A percentile compares a stretch with the other conserved stretches of the same genome.
These are phyloP conservation scores for Encephalitozoon romaleae DNA, from an alignment of 371 early-diverging fungal genomes.

Conservation along the genomic window DNA sequence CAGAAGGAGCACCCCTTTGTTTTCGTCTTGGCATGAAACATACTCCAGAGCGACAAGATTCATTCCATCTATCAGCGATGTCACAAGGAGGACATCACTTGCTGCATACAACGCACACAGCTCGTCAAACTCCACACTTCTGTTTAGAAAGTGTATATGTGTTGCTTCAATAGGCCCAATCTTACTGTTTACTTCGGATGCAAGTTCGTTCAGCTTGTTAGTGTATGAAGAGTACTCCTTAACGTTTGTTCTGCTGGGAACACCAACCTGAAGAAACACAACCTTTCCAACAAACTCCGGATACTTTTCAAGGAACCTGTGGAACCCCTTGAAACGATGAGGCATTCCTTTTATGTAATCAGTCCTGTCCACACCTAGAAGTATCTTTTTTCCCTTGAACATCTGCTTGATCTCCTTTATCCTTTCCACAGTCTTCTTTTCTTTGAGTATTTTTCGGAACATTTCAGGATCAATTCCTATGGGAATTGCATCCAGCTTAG, in stretches of 20 bases:
- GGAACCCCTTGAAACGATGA: constrained; percentile 86
- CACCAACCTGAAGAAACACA: constrained; percentile 83
- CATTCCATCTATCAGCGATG: constrained; percentile 98
- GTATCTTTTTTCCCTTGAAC: constrained; percentile 77
- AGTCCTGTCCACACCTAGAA: constrained; percentile 92
- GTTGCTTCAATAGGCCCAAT: constrained; percentile 88
- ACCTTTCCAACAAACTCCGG: constrained; percentile 81
- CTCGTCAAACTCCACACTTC: constrained; percentile 83
- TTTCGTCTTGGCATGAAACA: constrained; percentile 73
- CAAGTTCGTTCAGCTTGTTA: constrained; percentile 78
- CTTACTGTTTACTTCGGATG: constrained; percentile 84
- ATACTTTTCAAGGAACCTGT: constrained; percentile 74
- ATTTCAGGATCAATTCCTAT: constrained; percentile 96
- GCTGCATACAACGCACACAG: constrained; percentile 83
- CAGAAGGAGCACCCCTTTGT: constrained; percentile 86
- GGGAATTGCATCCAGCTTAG: constrained; percentile 68
- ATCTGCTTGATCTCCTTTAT: constrained; percentile 70
- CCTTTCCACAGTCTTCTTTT: constrained; percentile 65
- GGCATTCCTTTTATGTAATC: constrained; percentile 99
- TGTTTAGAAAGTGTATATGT: constrained; percentile 90
- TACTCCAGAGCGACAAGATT: constrained; percentile 96
- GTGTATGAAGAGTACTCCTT: constrained; percentile 86
- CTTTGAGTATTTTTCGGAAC: constrained; percentile 69
- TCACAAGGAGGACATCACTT: constrained; percentile 85
- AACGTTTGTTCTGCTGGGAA: constrained; percentile 82